Base-by-base conservation (phyloP, 306 rosid species). In the Inga oerstediana region DNA sequence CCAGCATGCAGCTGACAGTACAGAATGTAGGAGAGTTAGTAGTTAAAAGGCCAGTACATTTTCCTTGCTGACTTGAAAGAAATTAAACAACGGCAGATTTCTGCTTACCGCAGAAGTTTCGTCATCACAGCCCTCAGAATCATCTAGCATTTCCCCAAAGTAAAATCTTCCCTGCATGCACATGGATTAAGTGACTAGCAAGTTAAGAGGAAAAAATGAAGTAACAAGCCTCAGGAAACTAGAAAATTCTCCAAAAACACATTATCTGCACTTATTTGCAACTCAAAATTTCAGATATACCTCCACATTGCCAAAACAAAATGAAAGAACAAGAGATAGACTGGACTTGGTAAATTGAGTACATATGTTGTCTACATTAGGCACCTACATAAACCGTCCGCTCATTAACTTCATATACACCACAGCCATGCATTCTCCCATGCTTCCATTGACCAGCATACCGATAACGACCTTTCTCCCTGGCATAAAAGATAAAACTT, bases 391-490 rank as follows among this genome's bases (percentile, higher is more conserved):
- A 90, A 74, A 85, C 72, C 72, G 87, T 80, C 24, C 92, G 97
- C 88, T 92, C 99, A 0, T 96, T 96, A 69, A 93, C 52, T 85
- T 92, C 94, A 79, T 87, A 96, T 62, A 91, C 90, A 76, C 98
- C 99, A 86, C 99, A 96, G 85, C 98, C 98, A 86, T 96, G 99
- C 94, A 96, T 90, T 88, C 97, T 89, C 79, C 94, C 92, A 78
- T 96, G 98, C 92, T 96, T 96, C 97, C 94, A 92, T 91, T 96
- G 91, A 86, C 99, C 99, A 86, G 98, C 97, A 85, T 96, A 96
- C 27, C 97, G 93, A 72, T 96, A 94, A 62, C 98, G 93, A 72
- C 99, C 99, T 86, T 89, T 92, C 91, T 93, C 98, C 87, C 98
- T 93, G 92, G 66, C 84, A 90, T 41, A 78, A 85, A 82, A 43